phyloP scores from a whole-genome alignment of 345 rosid genomes.

The Gossypium raimondii region DNA sequence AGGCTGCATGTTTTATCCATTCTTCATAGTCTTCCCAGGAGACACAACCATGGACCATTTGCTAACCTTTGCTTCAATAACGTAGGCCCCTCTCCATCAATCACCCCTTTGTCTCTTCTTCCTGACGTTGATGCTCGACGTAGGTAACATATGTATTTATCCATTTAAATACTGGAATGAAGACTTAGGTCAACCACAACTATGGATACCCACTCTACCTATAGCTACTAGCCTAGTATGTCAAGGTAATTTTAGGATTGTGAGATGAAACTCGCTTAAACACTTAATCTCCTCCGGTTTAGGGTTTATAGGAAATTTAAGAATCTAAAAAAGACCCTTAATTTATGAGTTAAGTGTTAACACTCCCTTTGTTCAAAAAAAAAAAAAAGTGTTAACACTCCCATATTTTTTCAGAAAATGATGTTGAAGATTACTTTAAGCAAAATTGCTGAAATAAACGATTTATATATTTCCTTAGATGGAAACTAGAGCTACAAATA shows the following conservation, averaged over 20 bases:
- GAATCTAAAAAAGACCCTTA: too few relatives aligned
- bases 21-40: constrained; percentile 40
- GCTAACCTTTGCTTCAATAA: constrained; percentile 27
- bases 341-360: too few relatives aligned
- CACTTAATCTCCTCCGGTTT: too few relatives aligned
- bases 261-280: too few relatives aligned
- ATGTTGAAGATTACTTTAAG: too few relatives aligned
- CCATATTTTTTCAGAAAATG: neutral
- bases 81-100: constrained; percentile 29
- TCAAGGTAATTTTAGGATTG: too few relatives aligned
- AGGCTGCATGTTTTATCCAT: constrained; percentile 49
- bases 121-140: constrained; percentile 5
- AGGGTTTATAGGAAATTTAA: too few relatives aligned
- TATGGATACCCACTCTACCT: neutral
- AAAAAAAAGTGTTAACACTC: too few relatives aligned
- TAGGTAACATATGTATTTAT: neutral
- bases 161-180: neutral
- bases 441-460: too few relatives aligned
- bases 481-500: too few relatives aligned
- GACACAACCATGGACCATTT: constrained; percentile 35
- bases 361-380: too few relatives aligned
- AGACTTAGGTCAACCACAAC: constrained; percentile 29
- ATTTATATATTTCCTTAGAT: too few relatives aligned
- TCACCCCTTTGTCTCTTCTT: constrained; percentile 20
- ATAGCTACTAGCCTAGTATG: neutral